phyloP scores from a whole-genome alignment of 2,329 filamentous ascomycete species.

The Gaeumannomyces tritici region DNA sequence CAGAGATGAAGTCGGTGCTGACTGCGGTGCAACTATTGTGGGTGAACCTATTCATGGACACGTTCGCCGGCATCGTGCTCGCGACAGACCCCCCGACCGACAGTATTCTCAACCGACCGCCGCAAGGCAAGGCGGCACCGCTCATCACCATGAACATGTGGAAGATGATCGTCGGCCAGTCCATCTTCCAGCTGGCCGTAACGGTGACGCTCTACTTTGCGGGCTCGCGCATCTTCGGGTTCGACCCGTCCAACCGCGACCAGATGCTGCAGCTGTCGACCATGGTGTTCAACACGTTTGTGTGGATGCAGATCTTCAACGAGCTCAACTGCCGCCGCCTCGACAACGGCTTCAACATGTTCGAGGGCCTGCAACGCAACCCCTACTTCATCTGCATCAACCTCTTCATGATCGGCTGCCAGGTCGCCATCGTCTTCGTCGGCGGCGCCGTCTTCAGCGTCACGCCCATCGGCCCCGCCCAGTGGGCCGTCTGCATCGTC shows the following conservation, averaged over 20 bases:
- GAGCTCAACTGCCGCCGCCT: conserved; percentile 69
- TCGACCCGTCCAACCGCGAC: conserved; percentile 31
- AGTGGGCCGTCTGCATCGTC: conserved; percentile 9
- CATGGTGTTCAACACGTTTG: conserved; percentile 73
- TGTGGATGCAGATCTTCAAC: conserved; percentile 86
- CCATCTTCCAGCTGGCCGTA: conserved; percentile 74
- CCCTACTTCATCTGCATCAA: conserved; percentile 78
- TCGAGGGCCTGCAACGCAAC: conserved; percentile 71
- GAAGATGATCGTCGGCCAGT: conserved; percentile 97
- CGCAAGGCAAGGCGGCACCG: conserved; percentile 41
- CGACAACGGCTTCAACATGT: conserved; percentile 85
- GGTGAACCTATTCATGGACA: conserved; percentile 96
- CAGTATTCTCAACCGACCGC: conserved; percentile 68
- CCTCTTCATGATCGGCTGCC: conserved; percentile 58
- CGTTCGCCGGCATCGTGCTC: conserved; percentile 75
- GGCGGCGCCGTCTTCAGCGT: conserved; percentile 8
- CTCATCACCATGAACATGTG: conserved; percentile 86
- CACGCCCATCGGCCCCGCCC: conserved; percentile 1
- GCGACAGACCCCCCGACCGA: conserved; percentile 79
- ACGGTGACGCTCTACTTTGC: conserved; percentile 73
- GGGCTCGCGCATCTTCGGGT: conserved; percentile 49
- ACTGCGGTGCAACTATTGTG: conserved; percentile 84
- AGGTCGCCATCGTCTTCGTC: conserved; percentile 4
- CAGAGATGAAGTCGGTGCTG: conserved; percentile 60
- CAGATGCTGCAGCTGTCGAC: conserved; percentile 48